Evolutionary conservation across 1,284 basidiomycete species (phyloP).

Genomic region (Trichosporon sp.): DNA sequence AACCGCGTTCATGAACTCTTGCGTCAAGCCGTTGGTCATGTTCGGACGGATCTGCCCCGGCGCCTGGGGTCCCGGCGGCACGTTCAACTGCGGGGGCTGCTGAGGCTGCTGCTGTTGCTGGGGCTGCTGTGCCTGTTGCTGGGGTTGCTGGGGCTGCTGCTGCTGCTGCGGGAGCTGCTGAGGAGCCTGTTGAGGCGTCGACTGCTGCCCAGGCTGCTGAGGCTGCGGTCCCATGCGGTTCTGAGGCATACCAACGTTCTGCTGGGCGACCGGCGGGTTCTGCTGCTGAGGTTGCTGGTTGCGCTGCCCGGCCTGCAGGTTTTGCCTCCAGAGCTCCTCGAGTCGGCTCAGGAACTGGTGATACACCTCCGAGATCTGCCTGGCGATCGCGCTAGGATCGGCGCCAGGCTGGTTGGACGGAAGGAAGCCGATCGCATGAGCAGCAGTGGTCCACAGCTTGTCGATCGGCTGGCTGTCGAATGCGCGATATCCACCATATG

Average conservation of each 20-base stretch:
- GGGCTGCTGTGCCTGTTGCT: neutral
- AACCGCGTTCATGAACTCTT: conserved; percentile 15
- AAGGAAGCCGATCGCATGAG: conserved; percentile 10
- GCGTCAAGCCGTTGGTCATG: conserved; percentile 4
- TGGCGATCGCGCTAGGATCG: conserved; percentile 4
- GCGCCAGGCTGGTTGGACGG: conserved; percentile 2
- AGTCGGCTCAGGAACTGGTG: conserved; percentile 8
- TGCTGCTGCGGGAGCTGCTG: conserved; percentile 12
- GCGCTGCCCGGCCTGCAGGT: conserved; percentile 3
- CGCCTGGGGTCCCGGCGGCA: conserved; percentile 4
- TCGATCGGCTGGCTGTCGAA: conserved; percentile 13
- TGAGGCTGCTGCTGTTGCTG: conserved; percentile 5
- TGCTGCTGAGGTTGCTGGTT: neutral
- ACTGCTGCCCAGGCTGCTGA: conserved; percentile 4
- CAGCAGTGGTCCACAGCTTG: conserved; percentile 15
- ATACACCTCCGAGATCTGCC: conserved; percentile 17
- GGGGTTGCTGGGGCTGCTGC: neutral
- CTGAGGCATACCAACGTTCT: neutral
- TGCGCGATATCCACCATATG: conserved; percentile 17
- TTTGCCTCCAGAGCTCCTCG: conserved; percentile 17
- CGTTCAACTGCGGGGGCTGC: conserved; percentile 7
- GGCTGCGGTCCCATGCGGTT: neutral
- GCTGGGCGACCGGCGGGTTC: neutral
- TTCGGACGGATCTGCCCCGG: conserved; percentile 4
- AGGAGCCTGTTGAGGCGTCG: neutral